Conservation (phyloP, 2,329 filamentous ascomycete species). For the Fusarium sp. region DNA sequence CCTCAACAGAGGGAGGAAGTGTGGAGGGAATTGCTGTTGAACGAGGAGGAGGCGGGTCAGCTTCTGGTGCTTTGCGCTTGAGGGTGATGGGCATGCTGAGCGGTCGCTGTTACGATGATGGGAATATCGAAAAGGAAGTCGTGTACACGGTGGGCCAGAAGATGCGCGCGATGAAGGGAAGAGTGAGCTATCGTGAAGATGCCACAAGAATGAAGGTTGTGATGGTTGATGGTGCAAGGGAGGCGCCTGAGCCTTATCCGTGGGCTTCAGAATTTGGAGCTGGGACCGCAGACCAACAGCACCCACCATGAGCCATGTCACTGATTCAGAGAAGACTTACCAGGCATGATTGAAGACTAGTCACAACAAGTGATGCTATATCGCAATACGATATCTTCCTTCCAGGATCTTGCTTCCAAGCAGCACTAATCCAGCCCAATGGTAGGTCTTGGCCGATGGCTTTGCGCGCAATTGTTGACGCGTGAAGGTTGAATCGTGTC, state of each 20-base stretch:
- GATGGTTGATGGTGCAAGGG: conserved; percentile 33
- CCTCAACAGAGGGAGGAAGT: conserved; percentile 90
- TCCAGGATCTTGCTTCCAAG: not conserved
- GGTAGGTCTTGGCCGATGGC: conserved; percentile 2
- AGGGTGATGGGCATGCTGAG: conserved; percentile 51
- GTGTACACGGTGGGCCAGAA: conserved; percentile 12
- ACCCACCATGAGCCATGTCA: conserved; percentile 31
- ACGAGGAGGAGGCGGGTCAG: conserved; percentile 53
- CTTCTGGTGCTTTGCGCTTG: conserved; percentile 56
- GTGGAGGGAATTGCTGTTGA: conserved; percentile 68
- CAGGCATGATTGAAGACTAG: conserved; percentile 34
- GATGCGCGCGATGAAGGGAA: conserved; percentile 15
- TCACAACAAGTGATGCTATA: conserved; percentile 5
- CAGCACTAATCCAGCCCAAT: not conserved
- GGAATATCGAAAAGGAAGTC: conserved; percentile 16
- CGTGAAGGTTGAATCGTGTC: conserved; percentile 3
- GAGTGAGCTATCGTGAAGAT: conserved; percentile 4
- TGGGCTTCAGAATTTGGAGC: conserved; percentile 28
- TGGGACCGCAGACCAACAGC: conserved; percentile 35
- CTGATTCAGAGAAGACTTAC: conserved; percentile 31
- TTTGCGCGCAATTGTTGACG: conserved; percentile 26
- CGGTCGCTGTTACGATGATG: conserved; percentile 17
- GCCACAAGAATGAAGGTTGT: conserved; percentile 14
- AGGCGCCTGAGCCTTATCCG: conserved; percentile 33
- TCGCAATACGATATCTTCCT: not conserved